Evolutionary conservation across 495 filamentous ascomycete species (phyloP).

Genomic region (Podospora didyma): DNA sequence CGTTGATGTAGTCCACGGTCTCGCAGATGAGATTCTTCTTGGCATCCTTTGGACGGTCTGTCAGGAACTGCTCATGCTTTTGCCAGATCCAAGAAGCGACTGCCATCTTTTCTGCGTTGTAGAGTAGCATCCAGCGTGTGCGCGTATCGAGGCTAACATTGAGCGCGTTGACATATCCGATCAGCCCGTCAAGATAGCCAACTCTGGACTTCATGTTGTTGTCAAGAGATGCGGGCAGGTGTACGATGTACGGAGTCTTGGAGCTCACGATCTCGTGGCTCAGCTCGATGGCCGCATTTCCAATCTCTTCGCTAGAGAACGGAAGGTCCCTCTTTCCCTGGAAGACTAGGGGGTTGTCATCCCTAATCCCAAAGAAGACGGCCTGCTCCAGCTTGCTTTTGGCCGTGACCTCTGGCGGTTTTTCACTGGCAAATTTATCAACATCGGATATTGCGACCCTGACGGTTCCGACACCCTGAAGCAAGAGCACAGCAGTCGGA

Average conservation of each 20-base stretch:
- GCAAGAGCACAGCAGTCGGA: slow-evolving; percentile 66
- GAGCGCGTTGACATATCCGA: slow-evolving; percentile 58
- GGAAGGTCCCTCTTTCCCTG: slow-evolving; percentile 55
- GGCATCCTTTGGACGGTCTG: slow-evolving; percentile 35
- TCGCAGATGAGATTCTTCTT: slow-evolving; percentile 60
- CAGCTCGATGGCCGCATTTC: slow-evolving; percentile 70
- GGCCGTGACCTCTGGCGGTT: slow-evolving; percentile 59
- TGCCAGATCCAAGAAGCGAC: slow-evolving; percentile 82
- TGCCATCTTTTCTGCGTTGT: slow-evolving; percentile 83
- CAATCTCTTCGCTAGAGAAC: slow-evolving; percentile 66
- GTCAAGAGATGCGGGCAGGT: slow-evolving; percentile 68
- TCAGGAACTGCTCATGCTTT: slow-evolving; percentile 58
- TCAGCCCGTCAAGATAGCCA: slow-evolving; percentile 67
- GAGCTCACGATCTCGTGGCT: slow-evolving; percentile 81
- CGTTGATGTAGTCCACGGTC: slow-evolving; percentile 64
- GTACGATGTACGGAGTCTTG: slow-evolving; percentile 64
- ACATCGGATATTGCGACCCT: slow-evolving; percentile 59
- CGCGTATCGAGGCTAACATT: slow-evolving; percentile 51
- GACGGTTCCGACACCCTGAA: slow-evolving; percentile 76
- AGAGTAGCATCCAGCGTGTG: slow-evolving; percentile 77
- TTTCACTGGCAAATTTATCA: slow-evolving; percentile 45
- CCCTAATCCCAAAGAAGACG: slow-evolving; percentile 80
- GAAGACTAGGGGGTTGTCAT: slow-evolving; percentile 78
- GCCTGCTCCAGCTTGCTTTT: slow-evolving; percentile 91
- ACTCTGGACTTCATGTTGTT: slow-evolving; percentile 69